Base-by-base conservation (phyloP, 192 early-diverging fungal species). In the Phycomyces blakesleeanus region DNA sequence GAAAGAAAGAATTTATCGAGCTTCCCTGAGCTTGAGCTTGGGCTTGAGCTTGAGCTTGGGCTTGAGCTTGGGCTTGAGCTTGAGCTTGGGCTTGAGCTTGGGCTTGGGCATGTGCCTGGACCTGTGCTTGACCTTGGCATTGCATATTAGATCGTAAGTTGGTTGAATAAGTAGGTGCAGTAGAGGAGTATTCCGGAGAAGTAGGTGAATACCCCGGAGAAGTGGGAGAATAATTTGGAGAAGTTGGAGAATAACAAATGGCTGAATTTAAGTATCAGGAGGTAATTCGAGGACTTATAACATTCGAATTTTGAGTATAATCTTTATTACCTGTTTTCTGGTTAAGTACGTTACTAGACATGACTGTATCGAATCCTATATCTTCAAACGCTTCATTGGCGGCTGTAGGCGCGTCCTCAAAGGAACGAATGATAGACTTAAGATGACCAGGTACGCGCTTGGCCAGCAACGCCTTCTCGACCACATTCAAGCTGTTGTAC, bases 381-480 rank as follows among this genome's bases (percentile, higher is more conserved):
- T 47, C 44, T 47, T 47, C 15, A 18, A 18, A n/a, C 12, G 11
- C 3, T n/a, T 47, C 44, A 47, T 14, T 14, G 18, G 11, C 44
- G 11, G 18, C 4, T 47, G 44, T 47, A 12, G 18, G 49, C 22
- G 58, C 38, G 44, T 62, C 67, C 24, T 60, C 49, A 50, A 80
- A 74, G 47, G 57, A 67, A n/a, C 64, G 63, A 7, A 71, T 26
- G 4, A 81, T 66, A 5, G 66, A 58, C 10, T 57, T 12, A 15
- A 62, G 34, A 4, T 69, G 29, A 16, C 24, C 40, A 11, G 73
- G 69, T n/a, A 73, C 57, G 0, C 64, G 42, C 8, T 70, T 76
- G 1, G 75, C 74, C 8, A 82, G 44, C 12, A 82, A 67, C 15
- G 73, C 76, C 50, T 76, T 76, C 47, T 82, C 80, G 38, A 73